phyloP scores from a whole-genome alignment of 2,329 filamentous ascomycete species.

The Colletotrichum kahawae region DNA sequence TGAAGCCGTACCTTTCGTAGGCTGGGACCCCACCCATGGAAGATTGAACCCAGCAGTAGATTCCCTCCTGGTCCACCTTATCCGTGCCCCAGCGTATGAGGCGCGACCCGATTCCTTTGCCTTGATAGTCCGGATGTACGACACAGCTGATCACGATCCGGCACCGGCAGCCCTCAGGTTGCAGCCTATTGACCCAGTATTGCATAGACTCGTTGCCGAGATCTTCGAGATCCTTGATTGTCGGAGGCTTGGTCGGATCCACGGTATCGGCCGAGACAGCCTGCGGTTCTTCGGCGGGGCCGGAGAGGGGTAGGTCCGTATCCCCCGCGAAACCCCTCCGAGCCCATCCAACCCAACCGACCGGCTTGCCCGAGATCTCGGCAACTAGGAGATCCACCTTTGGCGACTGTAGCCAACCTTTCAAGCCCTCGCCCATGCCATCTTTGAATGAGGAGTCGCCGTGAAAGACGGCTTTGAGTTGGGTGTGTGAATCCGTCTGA shows the following conservation, averaged over 20 bases:
- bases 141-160: slow-evolving; percentile 39
- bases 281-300: background rate
- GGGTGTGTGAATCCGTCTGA: slow-evolving; percentile 32
- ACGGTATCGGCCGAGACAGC: background rate
- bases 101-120: slow-evolving; percentile 35
- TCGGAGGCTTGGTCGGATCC: background rate
- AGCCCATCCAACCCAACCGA: slow-evolving; percentile 40
- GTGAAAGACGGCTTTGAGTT: slow-evolving; percentile 37
- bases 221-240: slow-evolving; percentile 32
- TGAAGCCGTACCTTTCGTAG: slow-evolving; percentile 35
- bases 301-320: slow-evolving; percentile 26
- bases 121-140: slow-evolving; percentile 34
- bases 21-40: slow-evolving; percentile 28
- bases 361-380: slow-evolving; percentile 31
- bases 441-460: slow-evolving; percentile 31
- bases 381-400: slow-evolving; percentile 36
- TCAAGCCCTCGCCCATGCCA: slow-evolving; percentile 24
- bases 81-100: slow-evolving; percentile 38
- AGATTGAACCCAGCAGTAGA: slow-evolving; percentile 31
- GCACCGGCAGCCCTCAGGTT: slow-evolving; percentile 31
- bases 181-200: slow-evolving; percentile 28
- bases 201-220: slow-evolving; percentile 35
- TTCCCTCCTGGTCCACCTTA: slow-evolving; percentile 31
- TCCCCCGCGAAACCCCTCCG: slow-evolving; percentile 29
- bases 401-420: slow-evolving; percentile 26